Conservation (phyloP, 345 rosid species). For the Syzygium jambos region DNA sequence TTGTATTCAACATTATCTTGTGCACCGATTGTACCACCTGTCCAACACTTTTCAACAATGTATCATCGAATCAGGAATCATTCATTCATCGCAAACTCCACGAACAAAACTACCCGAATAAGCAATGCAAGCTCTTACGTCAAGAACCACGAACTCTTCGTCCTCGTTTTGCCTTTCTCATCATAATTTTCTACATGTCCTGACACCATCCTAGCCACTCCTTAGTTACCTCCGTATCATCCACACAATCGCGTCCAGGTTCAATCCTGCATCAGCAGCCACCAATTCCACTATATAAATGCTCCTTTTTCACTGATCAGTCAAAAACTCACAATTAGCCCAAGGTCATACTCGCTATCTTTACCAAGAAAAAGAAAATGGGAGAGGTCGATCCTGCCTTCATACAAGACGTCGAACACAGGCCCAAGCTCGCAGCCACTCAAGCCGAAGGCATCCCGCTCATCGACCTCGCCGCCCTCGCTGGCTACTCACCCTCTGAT, state of each 20-base stretch:
- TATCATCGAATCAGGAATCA: neutral
- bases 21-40: neutral
- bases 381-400: slow-evolving; percentile 9
- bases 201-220: neutral
- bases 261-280: neutral
- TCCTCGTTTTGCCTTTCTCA: neutral
- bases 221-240: neutral
- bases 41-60: neutral
- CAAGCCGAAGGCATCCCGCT: slow-evolving; percentile 16
- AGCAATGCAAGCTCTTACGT: neutral
- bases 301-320: neutral
- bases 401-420: slow-evolving; percentile 18
- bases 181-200: neutral
- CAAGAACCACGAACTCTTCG: neutral
- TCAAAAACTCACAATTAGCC: neutral
- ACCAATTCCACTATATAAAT: neutral
- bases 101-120: neutral
- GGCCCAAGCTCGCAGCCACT: slow-evolving; percentile 9
- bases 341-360: neutral
- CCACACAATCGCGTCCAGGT: neutral
- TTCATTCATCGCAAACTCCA: neutral
- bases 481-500: neutral
- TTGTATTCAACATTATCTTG: neutral
- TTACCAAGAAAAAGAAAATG: neutral
- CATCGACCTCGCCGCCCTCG: slow-evolving; percentile 17